phyloP scores from a whole-genome alignment of 306 rosid genomes.

The Lagenaria siceraria region DNA sequence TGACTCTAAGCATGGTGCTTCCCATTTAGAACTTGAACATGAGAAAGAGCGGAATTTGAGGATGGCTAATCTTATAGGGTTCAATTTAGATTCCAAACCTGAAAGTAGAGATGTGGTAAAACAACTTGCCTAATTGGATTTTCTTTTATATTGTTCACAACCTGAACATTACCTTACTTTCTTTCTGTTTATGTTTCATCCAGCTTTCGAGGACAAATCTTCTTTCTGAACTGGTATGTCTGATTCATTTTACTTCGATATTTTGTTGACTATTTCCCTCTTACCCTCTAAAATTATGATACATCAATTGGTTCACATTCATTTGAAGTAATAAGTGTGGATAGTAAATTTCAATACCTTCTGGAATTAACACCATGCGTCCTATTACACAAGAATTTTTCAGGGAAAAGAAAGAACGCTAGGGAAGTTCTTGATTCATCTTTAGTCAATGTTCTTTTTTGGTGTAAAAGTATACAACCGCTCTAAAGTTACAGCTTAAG shows the following conservation, averaged over 20 bases:
- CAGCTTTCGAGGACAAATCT: slow-evolving; percentile 93
- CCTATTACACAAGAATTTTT: no score
- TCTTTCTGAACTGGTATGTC: slow-evolving; percentile 81
- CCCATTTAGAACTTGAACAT: slow-evolving; percentile 79
- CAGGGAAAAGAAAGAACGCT: no score
- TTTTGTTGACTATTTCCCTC: not conserved
- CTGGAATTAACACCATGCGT: not conserved
- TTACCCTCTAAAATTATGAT: not conserved
- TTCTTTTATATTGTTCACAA: slow-evolving; percentile 5
- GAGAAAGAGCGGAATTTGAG: slow-evolving; percentile 83
- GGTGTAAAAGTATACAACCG: no score
- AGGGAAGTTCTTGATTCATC: no score
- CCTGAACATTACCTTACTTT: not conserved
- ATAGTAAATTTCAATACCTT: no score
- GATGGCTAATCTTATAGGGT: slow-evolving; percentile 88
- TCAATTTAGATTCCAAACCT: slow-evolving; percentile 67
- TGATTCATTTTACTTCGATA: not conserved
- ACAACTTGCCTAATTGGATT: not conserved
- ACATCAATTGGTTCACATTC: not conserved
- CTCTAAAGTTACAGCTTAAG: no score
- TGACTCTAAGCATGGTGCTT: slow-evolving; percentile 53
- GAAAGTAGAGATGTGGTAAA: slow-evolving; percentile 92
- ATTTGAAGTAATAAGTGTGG: not conserved
- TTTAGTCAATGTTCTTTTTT: no score
- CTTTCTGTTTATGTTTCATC: slow-evolving; percentile 12